Evolutionary conservation across 345 rosid genomes (phyloP).

Genomic region (Punica granatum): DNA sequence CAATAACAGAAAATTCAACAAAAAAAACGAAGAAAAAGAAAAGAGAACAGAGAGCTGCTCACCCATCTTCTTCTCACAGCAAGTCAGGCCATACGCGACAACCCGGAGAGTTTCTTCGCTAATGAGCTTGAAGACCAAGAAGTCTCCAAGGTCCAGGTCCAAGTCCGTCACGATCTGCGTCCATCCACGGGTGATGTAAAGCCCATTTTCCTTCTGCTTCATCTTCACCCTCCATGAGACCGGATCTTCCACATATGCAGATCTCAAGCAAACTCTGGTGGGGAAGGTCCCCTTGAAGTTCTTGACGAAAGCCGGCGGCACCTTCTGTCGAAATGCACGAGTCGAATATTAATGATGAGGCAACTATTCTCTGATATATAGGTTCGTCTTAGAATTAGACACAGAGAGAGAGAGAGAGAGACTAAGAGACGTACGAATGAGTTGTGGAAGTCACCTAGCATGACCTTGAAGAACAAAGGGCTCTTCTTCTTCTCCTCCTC

Average conservation of each 20-base stretch:
- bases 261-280: neutral
- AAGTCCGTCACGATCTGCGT: neutral
- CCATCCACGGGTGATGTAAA: slow-evolving; percentile 4
- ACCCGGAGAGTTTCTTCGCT: neutral
- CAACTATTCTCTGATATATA: too few relatives aligned
- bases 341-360: too few relatives aligned
- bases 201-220: neutral
- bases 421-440: neutral
- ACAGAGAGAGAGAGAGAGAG: neutral
- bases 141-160: neutral
- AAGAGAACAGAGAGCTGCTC: too few relatives aligned
- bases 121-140: neutral
- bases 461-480: slow-evolving; percentile 7
- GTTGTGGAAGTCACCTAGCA: neutral
- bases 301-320: slow-evolving; percentile 9
- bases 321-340: neutral
- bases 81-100: neutral
- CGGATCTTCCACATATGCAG: neutral
- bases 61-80: neutral
- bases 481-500: slow-evolving; percentile 1
- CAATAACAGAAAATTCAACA: too few relatives aligned
- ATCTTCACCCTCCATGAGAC: neutral
- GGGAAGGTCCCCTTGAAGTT: neutral
- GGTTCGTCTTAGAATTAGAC: too few relatives aligned
- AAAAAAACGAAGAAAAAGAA: too few relatives aligned